Percentiles rank a stretch among this genome's conserved stretches.
phyloP scores from a whole-genome alignment of 371 early-diverging fungal genomes.

The Mucor racemosus region DNA sequence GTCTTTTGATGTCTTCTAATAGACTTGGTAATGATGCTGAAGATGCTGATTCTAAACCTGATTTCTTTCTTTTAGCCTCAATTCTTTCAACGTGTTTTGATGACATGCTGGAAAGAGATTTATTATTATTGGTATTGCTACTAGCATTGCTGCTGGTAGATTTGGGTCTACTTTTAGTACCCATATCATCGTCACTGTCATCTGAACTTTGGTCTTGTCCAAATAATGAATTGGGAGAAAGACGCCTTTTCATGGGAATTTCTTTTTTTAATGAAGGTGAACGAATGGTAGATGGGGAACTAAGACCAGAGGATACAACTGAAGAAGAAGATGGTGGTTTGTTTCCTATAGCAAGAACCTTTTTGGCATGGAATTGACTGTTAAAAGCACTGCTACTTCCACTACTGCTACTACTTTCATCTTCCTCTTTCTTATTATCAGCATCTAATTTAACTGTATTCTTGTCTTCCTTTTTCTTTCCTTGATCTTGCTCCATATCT shows the following conservation, averaged over 20 bases:
- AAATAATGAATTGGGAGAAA: conserved; percentile 10
- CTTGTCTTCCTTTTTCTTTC: background rate
- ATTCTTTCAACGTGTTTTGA: conserved; percentile 21
- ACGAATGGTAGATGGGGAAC: background rate
- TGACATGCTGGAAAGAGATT: background rate
- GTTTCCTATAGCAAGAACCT: conserved; percentile 1
- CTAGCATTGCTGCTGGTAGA: background rate
- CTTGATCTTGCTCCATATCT: background rate
- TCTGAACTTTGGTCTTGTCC: conserved; percentile 13
- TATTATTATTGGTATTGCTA: background rate
- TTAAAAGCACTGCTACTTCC: background rate
- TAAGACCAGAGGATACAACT: background rate
- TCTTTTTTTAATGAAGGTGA: conserved; percentile 13
- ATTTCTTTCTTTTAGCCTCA: conserved; percentile 28
- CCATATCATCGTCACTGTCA: conserved; percentile 33
- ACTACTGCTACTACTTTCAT: background rate
- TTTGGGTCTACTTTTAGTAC: conserved; percentile 20
- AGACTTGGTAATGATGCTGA: background rate
- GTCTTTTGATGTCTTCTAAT: conserved; percentile 2
- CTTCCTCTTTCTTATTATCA: background rate
- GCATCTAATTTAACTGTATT: background rate
- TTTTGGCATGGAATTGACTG: background rate
- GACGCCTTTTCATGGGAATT: conserved; percentile 14
- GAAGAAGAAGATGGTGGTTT: background rate
- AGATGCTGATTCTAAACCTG: background rate